These are phyloP conservation scores for Fusarium continuum DNA, from an alignment of 2,329 filamentous ascomycete species.

Conservation along the genomic window DNA sequence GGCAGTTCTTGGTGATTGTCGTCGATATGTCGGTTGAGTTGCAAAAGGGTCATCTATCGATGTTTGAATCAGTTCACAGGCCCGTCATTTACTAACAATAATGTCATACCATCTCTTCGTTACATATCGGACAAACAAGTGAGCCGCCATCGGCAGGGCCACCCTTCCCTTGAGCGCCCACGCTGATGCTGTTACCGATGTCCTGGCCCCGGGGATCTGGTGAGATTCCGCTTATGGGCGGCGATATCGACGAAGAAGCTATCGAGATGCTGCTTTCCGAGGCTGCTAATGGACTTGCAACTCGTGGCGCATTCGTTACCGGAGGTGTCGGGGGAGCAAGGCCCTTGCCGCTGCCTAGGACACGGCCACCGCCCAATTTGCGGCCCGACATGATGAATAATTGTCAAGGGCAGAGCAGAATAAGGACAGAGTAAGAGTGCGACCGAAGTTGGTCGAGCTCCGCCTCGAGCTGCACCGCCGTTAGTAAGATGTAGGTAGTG, in stretches of 20 bases:
- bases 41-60: conserved; percentile 82
- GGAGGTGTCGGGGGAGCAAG: conserved; percentile 70
- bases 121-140: conserved; percentile 96
- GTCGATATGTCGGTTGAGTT: conserved; percentile 87
- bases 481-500: conserved; percentile 17
- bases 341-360: conserved; percentile 86
- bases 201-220: conserved; percentile 76
- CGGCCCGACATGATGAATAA: conserved; percentile 74
- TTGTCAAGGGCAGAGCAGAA: neutral
- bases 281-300: conserved; percentile 60
- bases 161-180: conserved; percentile 65
- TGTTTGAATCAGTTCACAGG: neutral
- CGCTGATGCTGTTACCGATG: conserved; percentile 80
- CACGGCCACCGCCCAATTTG: conserved; percentile 90
- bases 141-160: conserved; percentile 61
- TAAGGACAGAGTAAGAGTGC: conserved; percentile 36
- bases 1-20: conserved; percentile 91
- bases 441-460: conserved; percentile 49
- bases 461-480: conserved; percentile 46
- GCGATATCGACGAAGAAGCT: conserved; percentile 76
- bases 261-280: conserved; percentile 81
- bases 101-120: conserved; percentile 87
- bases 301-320: conserved; percentile 53
- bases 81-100: too few relatives aligned
- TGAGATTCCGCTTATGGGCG: conserved; percentile 66